Evolutionary conservation across 257 asterid genomes (phyloP), one percentile per base, ranked within the genome.

Genomic region (Solanum lignicaule): DNA sequence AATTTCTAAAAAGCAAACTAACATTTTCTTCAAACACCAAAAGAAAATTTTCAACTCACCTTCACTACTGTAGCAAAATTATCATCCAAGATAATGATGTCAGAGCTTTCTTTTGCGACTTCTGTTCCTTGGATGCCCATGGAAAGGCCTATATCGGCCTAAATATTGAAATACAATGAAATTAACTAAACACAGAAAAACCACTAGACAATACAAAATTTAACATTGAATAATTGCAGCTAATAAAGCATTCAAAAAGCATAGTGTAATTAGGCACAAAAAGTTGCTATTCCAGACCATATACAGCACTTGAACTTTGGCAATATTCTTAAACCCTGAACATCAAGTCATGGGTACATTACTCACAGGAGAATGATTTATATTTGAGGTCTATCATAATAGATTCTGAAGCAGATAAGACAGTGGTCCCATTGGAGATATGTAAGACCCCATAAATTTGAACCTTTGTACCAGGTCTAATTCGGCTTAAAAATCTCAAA

Each of bases 61-160:
- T 95, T 95, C 66, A 95, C 98, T 72, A 95, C 98, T 60, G 99
- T 93, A 90, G 99, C 97, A 87, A 95, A 97, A 89, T 95, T 95
- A 88, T 95, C 99, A 84, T 95, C 98, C 91, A 97, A 91, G 88
- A 97, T 97, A 83, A 95, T 95, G 92, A 95, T 97, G 92, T 95
- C 99, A 2, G 99, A 97, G 95, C 98, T 97, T 91, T 97, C 99
- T 92, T 97, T 95, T 60, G 98, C 98, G 83, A 95, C 99, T 93
- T 95, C 98, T 84, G 98, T 97, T 90, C 99, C 98, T 94, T 94
- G 98, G 85, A 95, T 95, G 62, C 98, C 98, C 99, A 95, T 97
- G 84, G 98, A 91, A 88, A 97, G 98, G 43, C 99, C 99, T 87
- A 97, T 97, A 89, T 95, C 99, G 43, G 99, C 99, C 99, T 96